phyloP scores from a whole-genome alignment of 148 eudicot species.

The Oxyria digyna region DNA sequence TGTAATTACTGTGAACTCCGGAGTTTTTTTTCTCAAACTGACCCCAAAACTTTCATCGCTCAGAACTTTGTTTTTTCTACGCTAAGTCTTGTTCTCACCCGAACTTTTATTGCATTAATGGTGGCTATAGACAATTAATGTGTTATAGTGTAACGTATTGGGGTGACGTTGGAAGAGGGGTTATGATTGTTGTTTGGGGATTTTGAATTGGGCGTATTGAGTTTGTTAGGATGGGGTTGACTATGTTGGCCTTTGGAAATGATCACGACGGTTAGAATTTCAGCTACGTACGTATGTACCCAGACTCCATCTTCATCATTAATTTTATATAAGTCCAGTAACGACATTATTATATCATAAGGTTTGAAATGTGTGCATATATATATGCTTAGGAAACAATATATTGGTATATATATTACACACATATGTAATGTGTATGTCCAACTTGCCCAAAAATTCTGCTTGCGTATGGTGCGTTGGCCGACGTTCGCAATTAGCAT shows the following conservation, averaged over 20 bases:
- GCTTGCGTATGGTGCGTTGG: not conserved
- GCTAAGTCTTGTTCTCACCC: too few relatives aligned
- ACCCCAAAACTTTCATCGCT: too few relatives aligned
- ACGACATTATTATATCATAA: not conserved
- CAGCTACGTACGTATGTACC: constrained; percentile 6
- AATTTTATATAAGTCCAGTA: not conserved
- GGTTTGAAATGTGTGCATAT: not conserved
- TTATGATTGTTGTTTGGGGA: not conserved
- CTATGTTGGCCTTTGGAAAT: constrained; percentile 6
- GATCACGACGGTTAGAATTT: constrained; percentile 5
- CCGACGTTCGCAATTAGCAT: not conserved
- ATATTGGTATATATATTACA: not conserved
- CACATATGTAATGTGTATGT: not conserved
- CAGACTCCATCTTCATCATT: not conserved
- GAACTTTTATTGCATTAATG: not conserved
- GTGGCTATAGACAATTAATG: not conserved
- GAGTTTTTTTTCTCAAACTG: too few relatives aligned
- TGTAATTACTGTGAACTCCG: too few relatives aligned
- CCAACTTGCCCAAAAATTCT: not conserved
- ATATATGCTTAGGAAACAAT: not conserved
- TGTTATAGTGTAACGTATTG: constrained; percentile 1
- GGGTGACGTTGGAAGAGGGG: not conserved
- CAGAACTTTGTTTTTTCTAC: too few relatives aligned
- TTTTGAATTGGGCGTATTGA: not conserved
- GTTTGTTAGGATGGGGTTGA: constrained; percentile 7